Evolutionary conservation across 2,329 filamentous ascomycete genomes (phyloP).

Genomic region (Neofusicoccum umdonicola): DNA sequence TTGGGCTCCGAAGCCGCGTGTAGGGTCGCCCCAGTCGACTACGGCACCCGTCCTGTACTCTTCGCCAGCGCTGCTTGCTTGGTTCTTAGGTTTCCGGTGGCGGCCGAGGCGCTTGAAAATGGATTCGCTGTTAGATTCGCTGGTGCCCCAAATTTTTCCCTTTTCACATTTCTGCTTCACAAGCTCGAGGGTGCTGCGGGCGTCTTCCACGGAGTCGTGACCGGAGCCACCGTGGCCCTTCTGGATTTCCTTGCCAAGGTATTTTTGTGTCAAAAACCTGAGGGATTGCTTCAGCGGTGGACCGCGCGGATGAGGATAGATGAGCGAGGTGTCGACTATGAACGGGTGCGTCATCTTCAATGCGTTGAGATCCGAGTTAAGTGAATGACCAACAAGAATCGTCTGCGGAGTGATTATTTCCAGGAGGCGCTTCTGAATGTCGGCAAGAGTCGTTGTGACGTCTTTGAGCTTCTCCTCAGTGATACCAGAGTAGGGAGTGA

Average conservation of each 20-base stretch:
- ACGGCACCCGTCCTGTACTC: conserved; percentile 67
- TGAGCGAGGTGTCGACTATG: conserved; percentile 84
- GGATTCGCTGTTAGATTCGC: conserved; percentile 76
- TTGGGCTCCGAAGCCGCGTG: conserved; percentile 57
- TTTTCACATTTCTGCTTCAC: conserved; percentile 95
- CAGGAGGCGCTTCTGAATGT: conserved; percentile 78
- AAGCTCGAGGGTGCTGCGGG: conserved; percentile 84
- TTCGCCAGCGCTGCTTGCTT: conserved; percentile 32
- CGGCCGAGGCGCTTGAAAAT: conserved; percentile 76
- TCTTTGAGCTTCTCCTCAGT: conserved; percentile 78
- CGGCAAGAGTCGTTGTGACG: conserved; percentile 77
- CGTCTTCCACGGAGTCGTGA: conserved; percentile 92
- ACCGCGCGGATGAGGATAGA: conserved; percentile 87
- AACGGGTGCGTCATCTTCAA: conserved; percentile 87
- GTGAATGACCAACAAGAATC: conserved; percentile 75
- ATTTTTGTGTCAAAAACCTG: conserved; percentile 85
- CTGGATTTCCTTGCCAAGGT: conserved; percentile 83
- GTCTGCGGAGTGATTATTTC: conserved; percentile 68
- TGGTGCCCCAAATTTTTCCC: conserved; percentile 79
- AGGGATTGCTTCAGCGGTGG: conserved; percentile 86
- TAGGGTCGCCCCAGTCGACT: conserved; percentile 86
- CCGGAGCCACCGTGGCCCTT: conserved; percentile 68
- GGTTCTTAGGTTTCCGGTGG: conserved; percentile 50
- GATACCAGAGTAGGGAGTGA: conserved; percentile 87
- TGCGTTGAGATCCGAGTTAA: conserved; percentile 80